Conservation (phyloP, 352 stramenopile species). For the Hyaloperonospora arabidopsidis region DNA sequence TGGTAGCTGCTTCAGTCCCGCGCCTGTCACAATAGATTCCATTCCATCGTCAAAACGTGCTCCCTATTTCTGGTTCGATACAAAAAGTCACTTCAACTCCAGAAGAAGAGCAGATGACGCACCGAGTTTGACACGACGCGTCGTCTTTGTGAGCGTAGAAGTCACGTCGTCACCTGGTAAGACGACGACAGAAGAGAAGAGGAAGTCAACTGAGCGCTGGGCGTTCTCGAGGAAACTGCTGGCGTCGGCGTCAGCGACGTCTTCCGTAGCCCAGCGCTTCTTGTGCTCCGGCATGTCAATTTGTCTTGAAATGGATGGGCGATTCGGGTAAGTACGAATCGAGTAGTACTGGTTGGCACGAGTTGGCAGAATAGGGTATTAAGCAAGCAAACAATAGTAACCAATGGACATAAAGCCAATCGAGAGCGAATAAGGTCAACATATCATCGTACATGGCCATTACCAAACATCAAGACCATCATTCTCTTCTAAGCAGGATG, state of each 20-base stretch:
- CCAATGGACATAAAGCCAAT: too few species aligned
- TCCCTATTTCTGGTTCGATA: too few species aligned
- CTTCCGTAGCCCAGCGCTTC: conserved; percentile 40
- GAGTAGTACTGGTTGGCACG: conserved; percentile 15
- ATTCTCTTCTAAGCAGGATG: too few species aligned
- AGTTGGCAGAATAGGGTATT: too few species aligned
- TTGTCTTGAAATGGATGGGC: conserved; percentile 4
- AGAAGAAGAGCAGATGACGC: neutral
- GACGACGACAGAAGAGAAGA: conserved; percentile 60
- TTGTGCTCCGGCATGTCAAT: conserved; percentile 35
- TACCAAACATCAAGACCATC: too few species aligned
- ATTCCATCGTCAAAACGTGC: too few species aligned
- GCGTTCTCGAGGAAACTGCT: conserved; percentile 62
- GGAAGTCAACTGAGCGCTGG: conserved; percentile 71
- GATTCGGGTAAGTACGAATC: conserved; percentile 29
- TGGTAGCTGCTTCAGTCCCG: conserved; percentile 48
- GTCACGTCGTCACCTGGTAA: conserved; percentile 79
- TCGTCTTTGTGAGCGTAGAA: conserved; percentile 61
- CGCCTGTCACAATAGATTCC: conserved; percentile 23
- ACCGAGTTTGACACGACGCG: conserved; percentile 65
- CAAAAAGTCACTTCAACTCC: too few species aligned
- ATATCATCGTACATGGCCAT: too few species aligned
- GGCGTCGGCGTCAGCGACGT: conserved; percentile 34
- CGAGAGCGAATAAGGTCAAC: too few species aligned
- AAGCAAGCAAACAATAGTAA: too few species aligned